Conservation (phyloP, 2,329 filamentous ascomycete genomes). For the Madurella mycetomatis region DNA sequence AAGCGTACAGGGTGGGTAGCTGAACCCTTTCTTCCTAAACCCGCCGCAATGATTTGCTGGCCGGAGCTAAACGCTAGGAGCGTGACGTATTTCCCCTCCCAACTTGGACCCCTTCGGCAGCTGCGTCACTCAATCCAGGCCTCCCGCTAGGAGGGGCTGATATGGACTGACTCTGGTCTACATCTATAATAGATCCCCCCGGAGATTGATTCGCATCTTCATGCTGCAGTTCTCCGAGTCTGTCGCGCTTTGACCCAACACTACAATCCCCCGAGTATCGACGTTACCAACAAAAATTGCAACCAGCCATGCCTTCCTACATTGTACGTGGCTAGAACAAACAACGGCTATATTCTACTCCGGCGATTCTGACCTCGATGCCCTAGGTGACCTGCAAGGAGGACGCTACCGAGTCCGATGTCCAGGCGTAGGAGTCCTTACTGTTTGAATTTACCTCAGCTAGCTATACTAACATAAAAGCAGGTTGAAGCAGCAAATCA, state of each 20-base stretch:
- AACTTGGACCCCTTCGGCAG: conserved; percentile 11
- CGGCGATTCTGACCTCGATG: neutral
- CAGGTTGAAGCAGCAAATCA: conserved; percentile 73
- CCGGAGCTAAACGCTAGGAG: conserved; percentile 6
- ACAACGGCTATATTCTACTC: neutral
- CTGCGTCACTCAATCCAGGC: conserved; percentile 17
- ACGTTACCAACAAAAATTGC: too few species aligned
- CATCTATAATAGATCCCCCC: too few species aligned
- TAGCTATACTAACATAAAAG: conserved; percentile 5
- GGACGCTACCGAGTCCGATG: conserved; percentile 59
- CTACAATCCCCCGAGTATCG: neutral
- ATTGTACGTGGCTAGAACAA: conserved; percentile 40
- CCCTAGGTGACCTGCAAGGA: conserved; percentile 74
- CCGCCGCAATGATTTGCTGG: neutral
- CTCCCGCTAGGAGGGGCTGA: conserved; percentile 9
- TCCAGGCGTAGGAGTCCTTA: conserved; percentile 56
- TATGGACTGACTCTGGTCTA: neutral
- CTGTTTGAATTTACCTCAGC: neutral
- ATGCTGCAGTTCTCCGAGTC: too few species aligned
- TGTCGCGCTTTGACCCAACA: neutral
- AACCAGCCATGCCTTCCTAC: conserved; percentile 49
- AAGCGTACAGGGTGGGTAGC: too few species aligned
- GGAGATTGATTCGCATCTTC: too few species aligned
- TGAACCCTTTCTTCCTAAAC: neutral
- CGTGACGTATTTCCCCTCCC: conserved; percentile 24